Evolutionary conservation across 129 eudicot genomes (phyloP), one percentile per base, ranked within the genome.

Genomic region (Helianthus tuberosus): DNA sequence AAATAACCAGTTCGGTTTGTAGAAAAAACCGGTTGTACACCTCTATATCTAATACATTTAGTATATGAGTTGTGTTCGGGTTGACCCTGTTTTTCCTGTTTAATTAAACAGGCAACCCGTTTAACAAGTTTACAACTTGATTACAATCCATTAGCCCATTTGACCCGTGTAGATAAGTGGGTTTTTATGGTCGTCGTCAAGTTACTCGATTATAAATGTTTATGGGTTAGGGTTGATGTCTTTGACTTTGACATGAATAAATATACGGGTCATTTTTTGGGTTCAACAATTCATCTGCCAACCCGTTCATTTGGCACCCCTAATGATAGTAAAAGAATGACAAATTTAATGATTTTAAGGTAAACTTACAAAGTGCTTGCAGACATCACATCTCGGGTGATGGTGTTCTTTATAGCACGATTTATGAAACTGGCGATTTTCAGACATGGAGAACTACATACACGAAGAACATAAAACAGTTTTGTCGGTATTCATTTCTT

Each of bases 311-410:
- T 12, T 32, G 5, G 14, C 66, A 13, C 16, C 66, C 38, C 23
- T 32, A 9, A 35, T 10, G 4, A 69, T n/a, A 68, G 3, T 20
- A 64, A 49, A 3, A 11, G 6, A 16, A 15, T 11, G 60, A 75
- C 5, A 35, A 5, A 36, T 64, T 50, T 50, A 32, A 46, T 58
- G 64, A 73, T 47, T 7, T 29, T 53, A 68, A 17, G 8, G 16
- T 46, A 52, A 32, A 85, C 99, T 91, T 80, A 95, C 99, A 71
- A 83, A 95, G 74, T 87, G 80, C 59, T 80, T 82, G 86, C 99
- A 95, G 66, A 94, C 98, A 54, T 90, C 98, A 74, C 98, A 94
- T 79, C 74, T 90, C 35, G 98, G 98, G 75, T 94, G 97, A 82
- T 90, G 89, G 17, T 78, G 89, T 64, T 87, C 97, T 88, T 94